Evolutionary conservation across 179 eudicot species (phyloP), one percentile per base, ranked within the genome.

Genomic region (Beta macrorhiza): DNA sequence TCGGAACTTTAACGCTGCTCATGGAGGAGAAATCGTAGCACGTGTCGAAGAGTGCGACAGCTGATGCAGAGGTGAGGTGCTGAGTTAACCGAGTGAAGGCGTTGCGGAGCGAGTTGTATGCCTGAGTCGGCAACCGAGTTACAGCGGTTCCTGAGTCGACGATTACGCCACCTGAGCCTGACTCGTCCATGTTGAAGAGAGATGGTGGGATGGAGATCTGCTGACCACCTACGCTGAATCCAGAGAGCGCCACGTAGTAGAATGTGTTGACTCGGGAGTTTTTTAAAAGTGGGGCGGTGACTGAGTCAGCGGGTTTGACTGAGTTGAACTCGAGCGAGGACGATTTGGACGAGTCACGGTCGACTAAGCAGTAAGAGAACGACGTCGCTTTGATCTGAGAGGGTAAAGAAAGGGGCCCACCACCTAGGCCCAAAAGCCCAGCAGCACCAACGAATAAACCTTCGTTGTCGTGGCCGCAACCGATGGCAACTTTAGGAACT

Each of bases 91-190:
- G 45, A 10, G 87, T 64, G 80, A 96, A 96, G 0, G 97, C 91
- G 80, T 92, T 88, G 0, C 99, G 87, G 11, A 96, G 78, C 1
- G 98, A 89, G 53, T 77, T 64, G 74, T 96, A 96, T 2, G 98
- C 99, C 56, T 77, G 82, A 82, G 92, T 79, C 68, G 89, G 83
- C 47, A 96, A 77, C 5, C 99, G 90, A 8, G 98, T 96, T 4
- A 96, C 86, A 2, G 97, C 92, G 0, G 99, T 96, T 0, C 98
- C 98, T 32, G 99, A 93, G 32, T 96, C 99, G 11, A 96, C 89
- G 1, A 96, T 94, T 0, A 94, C 97, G 0, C 99, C 99, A 0
- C 98, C 99, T 56, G 86, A 82, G 0, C 98, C 97, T 9, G 84
- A 22, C 0, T 75, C 67, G 69, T 87, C 92, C 15, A 92, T 70